phyloP scores from a whole-genome alignment of 768 basidiomycete genomes.

The Lentinus tigrinus region DNA sequence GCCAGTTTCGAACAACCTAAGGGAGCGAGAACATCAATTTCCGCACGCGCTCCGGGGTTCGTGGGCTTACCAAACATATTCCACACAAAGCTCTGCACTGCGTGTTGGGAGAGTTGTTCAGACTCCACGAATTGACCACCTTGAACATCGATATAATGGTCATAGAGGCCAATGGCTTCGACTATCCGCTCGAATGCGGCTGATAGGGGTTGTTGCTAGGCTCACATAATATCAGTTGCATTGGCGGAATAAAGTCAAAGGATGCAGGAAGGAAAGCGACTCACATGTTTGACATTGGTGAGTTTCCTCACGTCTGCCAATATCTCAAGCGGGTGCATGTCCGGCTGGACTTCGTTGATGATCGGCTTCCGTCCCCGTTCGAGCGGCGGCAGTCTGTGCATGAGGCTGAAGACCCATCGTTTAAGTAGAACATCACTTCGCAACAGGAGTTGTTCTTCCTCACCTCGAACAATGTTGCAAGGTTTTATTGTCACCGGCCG shows the following conservation, averaged over 20 bases:
- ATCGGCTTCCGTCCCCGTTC: conserved; percentile 46
- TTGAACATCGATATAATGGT: conserved; percentile 67
- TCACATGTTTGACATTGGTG: conserved; percentile 62
- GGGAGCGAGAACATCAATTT: conserved; percentile 10
- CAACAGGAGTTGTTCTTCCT: conserved; percentile 2
- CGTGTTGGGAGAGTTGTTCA: conserved; percentile 72
- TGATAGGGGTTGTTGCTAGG: conserved; percentile 67
- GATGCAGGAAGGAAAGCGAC: conserved; percentile 12
- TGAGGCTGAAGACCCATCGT: conserved; percentile 43
- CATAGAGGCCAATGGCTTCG: conserved; percentile 66
- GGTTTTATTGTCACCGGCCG: conserved; percentile 65
- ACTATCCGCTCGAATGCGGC: conserved; percentile 67
- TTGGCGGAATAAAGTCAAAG: neutral
- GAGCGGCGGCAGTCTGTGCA: conserved; percentile 60
- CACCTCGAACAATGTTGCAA: conserved; percentile 82
- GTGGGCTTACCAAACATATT: conserved; percentile 53
- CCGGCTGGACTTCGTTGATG: conserved; percentile 73
- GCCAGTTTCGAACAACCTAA: conserved; percentile 69
- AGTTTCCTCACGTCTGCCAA: conserved; percentile 77
- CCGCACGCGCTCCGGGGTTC: neutral
- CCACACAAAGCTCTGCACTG: conserved; percentile 76
- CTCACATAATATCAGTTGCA: neutral
- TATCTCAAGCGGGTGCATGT: conserved; percentile 74
- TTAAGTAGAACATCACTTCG: neutral
- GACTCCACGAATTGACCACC: conserved; percentile 46